These are phyloP conservation scores for Arthrobotrys conoides DNA, from an alignment of 2,329 filamentous ascomycete genomes.

Conservation along the genomic window DNA sequence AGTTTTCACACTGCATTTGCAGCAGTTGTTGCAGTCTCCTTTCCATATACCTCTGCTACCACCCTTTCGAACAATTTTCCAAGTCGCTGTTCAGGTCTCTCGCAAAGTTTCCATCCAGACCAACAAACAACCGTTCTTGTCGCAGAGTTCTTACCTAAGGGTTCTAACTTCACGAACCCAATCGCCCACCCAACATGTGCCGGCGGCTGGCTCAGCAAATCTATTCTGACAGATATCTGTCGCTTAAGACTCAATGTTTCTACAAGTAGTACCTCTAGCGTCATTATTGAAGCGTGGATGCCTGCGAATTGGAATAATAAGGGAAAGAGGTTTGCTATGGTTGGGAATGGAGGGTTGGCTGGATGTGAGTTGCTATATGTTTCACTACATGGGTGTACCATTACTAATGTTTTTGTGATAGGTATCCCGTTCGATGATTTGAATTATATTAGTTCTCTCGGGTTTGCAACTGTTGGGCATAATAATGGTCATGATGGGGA, in stretches of 20 bases:
- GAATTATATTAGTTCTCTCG: conserved; percentile 22
- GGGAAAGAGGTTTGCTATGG: conserved; percentile 45
- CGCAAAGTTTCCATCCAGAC: conserved; percentile 36
- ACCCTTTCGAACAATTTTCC: conserved; percentile 13
- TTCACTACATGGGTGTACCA: no score
- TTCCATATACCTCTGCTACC: conserved; percentile 16
- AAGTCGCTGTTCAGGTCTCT: conserved; percentile 31
- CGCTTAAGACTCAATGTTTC: conserved; percentile 39
- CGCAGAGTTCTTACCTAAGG: conserved; percentile 27
- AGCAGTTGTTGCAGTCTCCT: neutral
- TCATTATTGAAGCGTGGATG: conserved; percentile 51
- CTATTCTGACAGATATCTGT: conserved; percentile 39
- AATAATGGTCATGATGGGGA: conserved; percentile 59
- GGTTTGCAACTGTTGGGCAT: conserved; percentile 43
- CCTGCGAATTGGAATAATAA: conserved; percentile 48
- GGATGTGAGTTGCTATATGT: conserved; percentile 37
- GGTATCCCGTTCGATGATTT: conserved; percentile 41
- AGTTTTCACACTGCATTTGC: neutral
- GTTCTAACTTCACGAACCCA: conserved; percentile 41
- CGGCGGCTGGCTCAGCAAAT: neutral
- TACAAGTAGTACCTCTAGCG: conserved; percentile 42
- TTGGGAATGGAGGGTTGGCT: conserved; percentile 35
- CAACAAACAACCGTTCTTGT: conserved; percentile 32
- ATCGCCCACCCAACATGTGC: conserved; percentile 17
- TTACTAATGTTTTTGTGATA: neutral